Evolutionary conservation across 768 basidiomycete species (phyloP), one percentile per base, ranked within the genome.

Genomic region (Macrolepiota fuliginosa): DNA sequence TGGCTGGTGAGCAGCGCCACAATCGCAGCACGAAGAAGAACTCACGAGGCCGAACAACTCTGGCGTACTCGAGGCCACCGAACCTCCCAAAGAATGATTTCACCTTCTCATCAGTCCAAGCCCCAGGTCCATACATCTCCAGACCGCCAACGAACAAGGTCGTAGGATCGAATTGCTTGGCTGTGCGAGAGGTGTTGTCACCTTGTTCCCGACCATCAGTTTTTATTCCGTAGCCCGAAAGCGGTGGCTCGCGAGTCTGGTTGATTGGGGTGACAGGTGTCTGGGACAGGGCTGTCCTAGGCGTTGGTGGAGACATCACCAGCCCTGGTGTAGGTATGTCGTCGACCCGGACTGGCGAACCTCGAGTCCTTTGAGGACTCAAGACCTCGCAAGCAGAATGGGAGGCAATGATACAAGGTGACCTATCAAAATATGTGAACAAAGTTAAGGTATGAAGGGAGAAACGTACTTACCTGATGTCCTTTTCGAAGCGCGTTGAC

Each of bases 61-160:
- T 87, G 46, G 92, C 79, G 57, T 76, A 81, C 64, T 88, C 84
- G 9, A 93, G 76, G 1, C 81, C 81, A 10, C 86, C 88, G 66
- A 86, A 92, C 67, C 79, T 80, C 22, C 77, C 76, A 69, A 93
- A 93, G 50, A 89, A 76, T 6, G 70, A 68, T 32, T 72, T 75
- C 36, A 93, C 77, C 63, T 81, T 87, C 9, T 77, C 78, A 68
- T 92, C 90, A 49, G 86, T 82, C 91, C 91, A 92, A 6, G 83
- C 82, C 27, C 77, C 77, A 2, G 84, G 78, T 4, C 86, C 87
- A 66, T 78, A 79, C 68, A 84, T 81, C 66, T 89, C 86, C 47
- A 93, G 77, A 4, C 90, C 90, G 6, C 91, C 91, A 29, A 92
- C 88, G 69, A 92, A 92, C 29, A 93, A 77, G 1, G 89, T 86